Evolutionary conservation across 2,329 filamentous ascomycete species (phyloP), one percentile per base, ranked within the genome.

Genomic region (Fusarium poae): DNA sequence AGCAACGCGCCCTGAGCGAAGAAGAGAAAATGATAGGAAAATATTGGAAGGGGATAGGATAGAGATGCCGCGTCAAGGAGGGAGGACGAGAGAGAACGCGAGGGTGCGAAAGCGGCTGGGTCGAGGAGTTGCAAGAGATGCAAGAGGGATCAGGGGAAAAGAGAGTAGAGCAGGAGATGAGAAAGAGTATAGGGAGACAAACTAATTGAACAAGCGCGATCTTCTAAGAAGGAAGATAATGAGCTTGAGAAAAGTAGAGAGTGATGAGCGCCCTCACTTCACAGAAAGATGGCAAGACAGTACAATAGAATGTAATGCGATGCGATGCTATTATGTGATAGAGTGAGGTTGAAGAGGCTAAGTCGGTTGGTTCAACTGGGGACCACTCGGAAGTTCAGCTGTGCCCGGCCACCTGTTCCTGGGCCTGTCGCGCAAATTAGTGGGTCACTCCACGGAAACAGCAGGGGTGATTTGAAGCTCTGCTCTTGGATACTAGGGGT

Each of bases 181-280:
- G 58, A 55, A 54, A 75, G 73, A 74, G 63, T 74, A 46, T 67
- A 45, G 67, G 64, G 64, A 66, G 74, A 80, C 78, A 76, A 79
- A 80, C 78, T 79, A 74, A 72, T 72, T 74, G 71, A 72, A 76
- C 60, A 72, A 77, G 70, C 71, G 71, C 72, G 68, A 71, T 70
- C 69, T 67, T 58, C 48, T 62, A 62, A 68, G 70, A 62, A 39
- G 34, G 46, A 64, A 59, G 66, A 74, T 65, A 57, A 40, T 65
- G 42, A 66, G 67, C 68, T 69, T 70, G 65, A 49, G 65, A 65
- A 57, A 40, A 27, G 23, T 51, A 50, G 48, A 51, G 48, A 37
- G 54, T 58, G 60, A 67, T 62, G 62, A 66, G 72, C 66, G 58
- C 72, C 67, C 59, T 70, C 69, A 69, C 62, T 56, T 71, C 71